Evolutionary conservation across 2,329 filamentous ascomycete species (phyloP).

Genomic region (Tympanopsis confertula): DNA sequence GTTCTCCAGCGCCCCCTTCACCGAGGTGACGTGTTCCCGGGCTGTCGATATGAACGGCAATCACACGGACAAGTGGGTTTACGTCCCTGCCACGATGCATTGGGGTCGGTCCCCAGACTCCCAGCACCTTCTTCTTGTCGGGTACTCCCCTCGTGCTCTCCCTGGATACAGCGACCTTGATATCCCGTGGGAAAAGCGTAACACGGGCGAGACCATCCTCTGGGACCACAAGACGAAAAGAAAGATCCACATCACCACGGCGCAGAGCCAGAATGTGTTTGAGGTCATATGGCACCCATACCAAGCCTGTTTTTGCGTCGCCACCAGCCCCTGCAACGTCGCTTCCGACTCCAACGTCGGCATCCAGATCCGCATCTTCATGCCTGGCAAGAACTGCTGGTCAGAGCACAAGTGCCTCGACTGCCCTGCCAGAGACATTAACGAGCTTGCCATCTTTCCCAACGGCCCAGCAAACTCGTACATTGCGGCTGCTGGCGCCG

Average conservation of each 20-base stretch:
- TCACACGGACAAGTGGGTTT: slow-evolving; percentile 41
- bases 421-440: slow-evolving; percentile 48
- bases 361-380: slow-evolving; percentile 48
- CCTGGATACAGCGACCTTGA: slow-evolving; percentile 23
- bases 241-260: slow-evolving; percentile 34
- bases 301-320: slow-evolving; percentile 39
- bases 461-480: slow-evolving; percentile 38
- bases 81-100: slow-evolving; percentile 50
- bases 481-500: slow-evolving; percentile 48
- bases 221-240: slow-evolving; percentile 34
- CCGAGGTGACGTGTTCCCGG: slow-evolving; percentile 27
- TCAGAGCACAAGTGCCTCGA: slow-evolving; percentile 41
- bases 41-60: slow-evolving; percentile 11
- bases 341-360: slow-evolving; percentile 28
- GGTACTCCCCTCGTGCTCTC: slow-evolving; percentile 48
- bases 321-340: slow-evolving; percentile 39
- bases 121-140: slow-evolving; percentile 42
- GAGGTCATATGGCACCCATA: slow-evolving; percentile 53
- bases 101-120: slow-evolving; percentile 38
- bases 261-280: slow-evolving; percentile 47
- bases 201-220: slow-evolving; percentile 46
- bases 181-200: slow-evolving; percentile 44
- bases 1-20: slow-evolving; percentile 21
- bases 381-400: slow-evolving; percentile 13
- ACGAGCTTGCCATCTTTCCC: slow-evolving; percentile 46